Evolutionary conservation across 1,284 basidiomycete genomes (phyloP).

Genomic region (Cutaneotrichosporon sp.): DNA sequence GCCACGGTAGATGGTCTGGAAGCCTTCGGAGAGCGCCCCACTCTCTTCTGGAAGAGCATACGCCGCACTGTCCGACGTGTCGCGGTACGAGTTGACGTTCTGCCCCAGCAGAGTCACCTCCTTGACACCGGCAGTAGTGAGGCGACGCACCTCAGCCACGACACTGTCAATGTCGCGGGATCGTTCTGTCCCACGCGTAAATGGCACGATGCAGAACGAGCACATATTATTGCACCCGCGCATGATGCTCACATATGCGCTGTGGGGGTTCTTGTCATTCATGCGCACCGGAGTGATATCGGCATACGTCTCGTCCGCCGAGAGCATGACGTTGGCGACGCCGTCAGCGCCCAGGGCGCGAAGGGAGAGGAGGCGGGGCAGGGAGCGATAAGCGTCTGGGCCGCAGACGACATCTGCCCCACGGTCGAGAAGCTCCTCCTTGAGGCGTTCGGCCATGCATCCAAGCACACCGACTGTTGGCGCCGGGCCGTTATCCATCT

Average conservation of each 20-base stretch:
- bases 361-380: slow-evolving; percentile 5
- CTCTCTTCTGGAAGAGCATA: neutral
- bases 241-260: slow-evolving; percentile 13
- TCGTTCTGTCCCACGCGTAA: slow-evolving; percentile 10
- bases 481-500: neutral
- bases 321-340: slow-evolving; percentile 15
- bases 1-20: slow-evolving; percentile 5
- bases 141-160: slow-evolving; percentile 12
- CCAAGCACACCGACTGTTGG: slow-evolving; percentile 14
- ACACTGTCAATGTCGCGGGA: slow-evolving; percentile 12
- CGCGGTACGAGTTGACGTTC: slow-evolving; percentile 16
- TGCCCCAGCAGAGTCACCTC: slow-evolving; percentile 12
- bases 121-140: slow-evolving; percentile 7
- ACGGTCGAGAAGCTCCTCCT: slow-evolving; percentile 12
- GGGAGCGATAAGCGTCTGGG: slow-evolving; percentile 14
- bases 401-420: slow-evolving; percentile 12
- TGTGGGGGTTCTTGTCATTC: slow-evolving; percentile 16
- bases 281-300: slow-evolving; percentile 14
- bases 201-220: slow-evolving; percentile 15
- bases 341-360: slow-evolving; percentile 11
- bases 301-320: slow-evolving; percentile 13
- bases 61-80: slow-evolving; percentile 4
- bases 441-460: slow-evolving; percentile 14
- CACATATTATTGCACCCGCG: slow-evolving; percentile 17
- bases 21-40: slow-evolving; percentile 5